Evolutionary conservation across 768 basidiomycete genomes (phyloP).

Genomic region (Trametes coccinea): DNA sequence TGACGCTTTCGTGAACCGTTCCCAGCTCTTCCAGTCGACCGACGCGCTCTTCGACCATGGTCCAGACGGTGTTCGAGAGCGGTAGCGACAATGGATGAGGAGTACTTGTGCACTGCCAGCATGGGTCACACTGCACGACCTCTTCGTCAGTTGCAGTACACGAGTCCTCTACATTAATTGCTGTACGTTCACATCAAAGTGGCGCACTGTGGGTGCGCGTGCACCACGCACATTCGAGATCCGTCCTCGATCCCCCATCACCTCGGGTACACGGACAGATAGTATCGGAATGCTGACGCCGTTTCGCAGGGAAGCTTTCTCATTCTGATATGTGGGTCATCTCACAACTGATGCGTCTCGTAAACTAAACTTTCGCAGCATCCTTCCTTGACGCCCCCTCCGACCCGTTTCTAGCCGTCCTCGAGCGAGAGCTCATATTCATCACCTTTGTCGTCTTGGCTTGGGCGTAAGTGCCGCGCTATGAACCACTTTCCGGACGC

Average conservation of each 20-base stretch:
- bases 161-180: no score
- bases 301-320: conserved; percentile 58
- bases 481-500: no score
- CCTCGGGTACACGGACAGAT: neutral
- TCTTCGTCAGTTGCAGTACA: no score
- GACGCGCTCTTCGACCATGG: no score
- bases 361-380: conserved; percentile 36
- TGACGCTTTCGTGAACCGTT: no score
- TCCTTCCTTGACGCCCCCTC: conserved; percentile 65
- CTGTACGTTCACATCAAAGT: no score
- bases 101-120: no score
- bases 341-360: neutral
- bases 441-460: conserved; percentile 46
- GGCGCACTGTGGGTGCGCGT: no score
- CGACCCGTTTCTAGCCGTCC: conserved; percentile 66
- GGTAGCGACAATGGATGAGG: no score
- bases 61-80: no score
- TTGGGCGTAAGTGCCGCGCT: conserved; percentile 56
- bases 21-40: no score
- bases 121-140: no score
- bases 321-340: conserved; percentile 55
- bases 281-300: neutral
- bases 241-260: neutral
- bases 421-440: conserved; percentile 64
- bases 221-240: neutral